Percentiles rank a stretch among this genome's conserved stretches.
phyloP scores from a whole-genome alignment of 768 basidiomycete genomes.

The Rhodotorula taiwanensis region DNA sequence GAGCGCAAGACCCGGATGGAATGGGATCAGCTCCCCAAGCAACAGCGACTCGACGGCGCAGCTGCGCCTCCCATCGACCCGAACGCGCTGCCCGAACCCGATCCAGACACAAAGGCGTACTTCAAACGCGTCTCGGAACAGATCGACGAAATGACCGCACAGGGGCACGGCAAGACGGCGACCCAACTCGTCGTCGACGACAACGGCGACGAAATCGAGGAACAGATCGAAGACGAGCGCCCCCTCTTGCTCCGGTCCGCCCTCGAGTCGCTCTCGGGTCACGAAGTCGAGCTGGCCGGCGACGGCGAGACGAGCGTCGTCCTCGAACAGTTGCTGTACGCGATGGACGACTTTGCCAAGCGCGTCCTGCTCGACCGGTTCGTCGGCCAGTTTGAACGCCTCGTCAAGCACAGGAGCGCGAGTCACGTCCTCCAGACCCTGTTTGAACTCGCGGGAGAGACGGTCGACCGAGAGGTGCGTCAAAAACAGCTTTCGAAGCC shows the following conservation, averaged over 20 bases:
- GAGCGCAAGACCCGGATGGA: slow-evolving; percentile 29
- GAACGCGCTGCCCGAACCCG: slow-evolving; percentile 34
- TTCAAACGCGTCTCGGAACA: slow-evolving; percentile 37
- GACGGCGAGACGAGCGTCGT: slow-evolving; percentile 90
- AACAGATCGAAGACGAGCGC: slow-evolving; percentile 50
- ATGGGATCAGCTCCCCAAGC: slow-evolving; percentile 16
- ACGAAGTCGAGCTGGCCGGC: slow-evolving; percentile 82
- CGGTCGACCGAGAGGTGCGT: slow-evolving; percentile 48
- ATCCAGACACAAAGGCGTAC: slow-evolving; percentile 42
- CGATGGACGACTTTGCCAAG: slow-evolving; percentile 94
- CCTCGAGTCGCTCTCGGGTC: slow-evolving; percentile 71
- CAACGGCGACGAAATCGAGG: slow-evolving; percentile 35
- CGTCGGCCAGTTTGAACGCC: slow-evolving; percentile 66
- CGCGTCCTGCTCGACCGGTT: slow-evolving; percentile 83
- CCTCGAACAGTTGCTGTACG: slow-evolving; percentile 79
- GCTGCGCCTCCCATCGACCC: slow-evolving; percentile 8
- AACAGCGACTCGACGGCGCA: background rate
- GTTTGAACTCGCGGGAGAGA: slow-evolving; percentile 42
- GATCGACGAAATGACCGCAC: slow-evolving; percentile 39
- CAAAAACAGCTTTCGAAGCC: background rate
- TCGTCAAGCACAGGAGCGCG: slow-evolving; percentile 32
- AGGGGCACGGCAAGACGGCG: slow-evolving; percentile 15
- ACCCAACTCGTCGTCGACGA: slow-evolving; percentile 21
- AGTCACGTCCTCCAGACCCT: slow-evolving; percentile 36
- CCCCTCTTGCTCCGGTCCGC: slow-evolving; percentile 74